Conservation (phyloP, 2,329 filamentous ascomycete species). For the Nigrospora sphaerica region DNA sequence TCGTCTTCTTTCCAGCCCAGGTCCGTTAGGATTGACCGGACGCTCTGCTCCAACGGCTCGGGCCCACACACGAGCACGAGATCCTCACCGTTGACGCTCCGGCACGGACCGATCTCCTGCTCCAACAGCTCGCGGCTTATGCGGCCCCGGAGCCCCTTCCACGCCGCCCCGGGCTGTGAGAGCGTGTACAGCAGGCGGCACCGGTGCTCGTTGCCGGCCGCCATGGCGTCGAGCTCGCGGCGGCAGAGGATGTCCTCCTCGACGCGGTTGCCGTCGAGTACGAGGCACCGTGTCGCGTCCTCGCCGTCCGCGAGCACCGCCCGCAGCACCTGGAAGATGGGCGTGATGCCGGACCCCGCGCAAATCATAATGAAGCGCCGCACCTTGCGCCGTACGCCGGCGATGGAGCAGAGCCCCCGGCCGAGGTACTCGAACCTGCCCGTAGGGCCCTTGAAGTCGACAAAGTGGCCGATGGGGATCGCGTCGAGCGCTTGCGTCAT, state of each 20-base stretch:
- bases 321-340: conserved; percentile 76
- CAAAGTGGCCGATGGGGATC: conserved; percentile 62
- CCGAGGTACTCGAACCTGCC: conserved; percentile 80
- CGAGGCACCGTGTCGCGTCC: conserved; percentile 61
- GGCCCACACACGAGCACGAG: conserved; percentile 79
- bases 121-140: conserved; percentile 58
- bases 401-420: conserved; percentile 54
- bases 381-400: conserved; percentile 47
- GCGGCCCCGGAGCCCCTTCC: conserved; percentile 62
- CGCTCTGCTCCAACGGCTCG: conserved; percentile 62
- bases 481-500: conserved; percentile 77
- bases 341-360: conserved; percentile 85
- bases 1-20: conserved; percentile 69
- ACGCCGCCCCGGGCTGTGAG: conserved; percentile 53
- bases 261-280: conserved; percentile 71
- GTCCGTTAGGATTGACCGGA: conserved; percentile 34
- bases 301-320: conserved; percentile 59
- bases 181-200: conserved; percentile 65
- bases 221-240: conserved; percentile 61
- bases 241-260: conserved; percentile 79
- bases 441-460: conserved; percentile 84
- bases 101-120: conserved; percentile 43
- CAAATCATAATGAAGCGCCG: conserved; percentile 78
- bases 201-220: conserved; percentile 41
- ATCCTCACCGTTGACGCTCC: conserved; percentile 32